Base-by-base conservation (phyloP, 139 green algal species). In the Picochlorum sp. region DNA sequence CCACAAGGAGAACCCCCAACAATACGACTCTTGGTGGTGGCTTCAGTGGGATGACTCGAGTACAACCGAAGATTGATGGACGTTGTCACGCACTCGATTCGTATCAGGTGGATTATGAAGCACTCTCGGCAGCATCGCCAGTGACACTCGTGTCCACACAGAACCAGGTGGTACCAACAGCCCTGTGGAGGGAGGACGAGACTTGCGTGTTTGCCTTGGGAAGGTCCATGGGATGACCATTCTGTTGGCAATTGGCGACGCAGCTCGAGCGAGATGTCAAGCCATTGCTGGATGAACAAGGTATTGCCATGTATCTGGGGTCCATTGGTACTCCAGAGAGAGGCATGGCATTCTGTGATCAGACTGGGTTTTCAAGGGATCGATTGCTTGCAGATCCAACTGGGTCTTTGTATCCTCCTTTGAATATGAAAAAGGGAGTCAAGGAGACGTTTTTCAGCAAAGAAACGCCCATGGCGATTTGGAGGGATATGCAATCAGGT, bases 351-450 rank as follows among this genome's bases (percentile, higher is more conserved):
- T 96, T 96, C 77, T 71, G 63, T 3, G 70, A 83, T 30, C 74
- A 80, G 16, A 95, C 86, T 0, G 77, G 64, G 15, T 92, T 92
- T 50, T 83, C 85, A 0, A 54, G 74, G 1, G 79, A 88, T 15
- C 67, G 72, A 58, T 65, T 96, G n/a, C 81, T 91, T 62, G 86
- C 81, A 2, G 89, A 96, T 71, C 87, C 88, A 1, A 75, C 83
- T 0, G 90, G 83, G 61, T 26, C 59, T 3, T 80, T 77, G 3
- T 96, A 95, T 52, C 68, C 85, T 14, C 81, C 83, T 0, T 74
- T 95, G 11, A 76, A 67, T 14, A 79, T 95, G 30, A 72, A 81
- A 28, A 84, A 84, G 26, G 78, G 76, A 23, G 54, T 83, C 16
- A 23, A 61, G 0, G 49, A 72, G 24, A 86, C 85, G 4, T 90